Percentiles rank a stretch among this genome's conserved stretches.
phyloP scores from a whole-genome alignment of 441 rosid species.

The Populus tomentosa region DNA sequence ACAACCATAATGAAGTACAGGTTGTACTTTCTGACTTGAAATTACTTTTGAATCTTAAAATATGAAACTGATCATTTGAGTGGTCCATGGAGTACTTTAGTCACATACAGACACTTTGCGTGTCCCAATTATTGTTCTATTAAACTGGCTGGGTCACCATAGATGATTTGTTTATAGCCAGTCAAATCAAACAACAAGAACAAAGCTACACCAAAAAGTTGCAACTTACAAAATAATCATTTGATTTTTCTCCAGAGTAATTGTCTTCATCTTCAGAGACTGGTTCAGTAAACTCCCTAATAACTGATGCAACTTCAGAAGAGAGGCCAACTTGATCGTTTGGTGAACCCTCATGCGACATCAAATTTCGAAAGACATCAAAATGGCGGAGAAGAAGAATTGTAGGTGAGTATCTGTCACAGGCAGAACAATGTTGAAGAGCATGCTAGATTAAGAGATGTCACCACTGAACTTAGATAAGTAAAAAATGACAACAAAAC shows the following conservation, averaged over 20 bases:
- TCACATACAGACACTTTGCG: neutral
- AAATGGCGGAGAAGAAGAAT: conserved; percentile 91
- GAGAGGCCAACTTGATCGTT: conserved; percentile 74
- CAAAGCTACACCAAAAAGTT: conserved; percentile 16
- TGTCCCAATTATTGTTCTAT: neutral
- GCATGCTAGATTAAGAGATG: neutral
- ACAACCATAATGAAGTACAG: conserved; percentile 3
- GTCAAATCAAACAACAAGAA: conserved; percentile 4
- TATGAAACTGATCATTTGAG: neutral
- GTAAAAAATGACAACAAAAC: neutral
- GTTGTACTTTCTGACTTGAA: neutral
- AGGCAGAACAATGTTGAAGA: conserved; percentile 20
- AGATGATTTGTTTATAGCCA: neutral
- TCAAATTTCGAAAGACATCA: conserved; percentile 70
- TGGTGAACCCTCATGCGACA: conserved; percentile 62
- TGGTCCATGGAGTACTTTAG: neutral
- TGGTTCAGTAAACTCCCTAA: conserved; percentile 82
- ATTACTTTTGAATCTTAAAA: neutral
- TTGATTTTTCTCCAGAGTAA: conserved; percentile 38
- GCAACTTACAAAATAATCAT: conserved; percentile 57
- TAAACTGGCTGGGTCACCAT: neutral
- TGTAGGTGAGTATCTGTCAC: conserved; percentile 73
- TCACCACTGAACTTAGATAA: neutral
- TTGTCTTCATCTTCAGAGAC: conserved; percentile 45
- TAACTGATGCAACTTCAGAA: conserved; percentile 86